Evolutionary conservation across 495 filamentous ascomycete genomes (phyloP).

Genomic region (Sordaria brevicollis): DNA sequence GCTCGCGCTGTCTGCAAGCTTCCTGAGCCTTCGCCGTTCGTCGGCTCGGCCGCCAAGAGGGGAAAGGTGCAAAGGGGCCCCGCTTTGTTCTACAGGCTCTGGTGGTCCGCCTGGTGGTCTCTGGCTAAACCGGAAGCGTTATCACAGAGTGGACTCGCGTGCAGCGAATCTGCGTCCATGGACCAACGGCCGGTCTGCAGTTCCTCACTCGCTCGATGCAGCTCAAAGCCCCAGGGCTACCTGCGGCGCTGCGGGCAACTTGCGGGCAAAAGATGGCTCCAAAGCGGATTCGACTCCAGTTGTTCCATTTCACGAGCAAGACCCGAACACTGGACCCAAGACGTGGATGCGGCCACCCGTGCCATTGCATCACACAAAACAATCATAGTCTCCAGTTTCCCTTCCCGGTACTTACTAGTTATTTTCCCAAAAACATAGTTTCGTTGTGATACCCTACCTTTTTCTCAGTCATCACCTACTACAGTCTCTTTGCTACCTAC

Average conservation of each 20-base stretch:
- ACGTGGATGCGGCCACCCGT: constrained; percentile 12
- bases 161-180: background rate
- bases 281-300: background rate
- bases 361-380: constrained; percentile 14
- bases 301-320: background rate
- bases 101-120: too few species aligned
- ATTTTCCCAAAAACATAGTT: background rate
- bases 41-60: background rate
- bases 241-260: background rate
- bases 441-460: background rate
- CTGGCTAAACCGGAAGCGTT: background rate
- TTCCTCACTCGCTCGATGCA: background rate
- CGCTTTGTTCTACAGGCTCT: background rate
- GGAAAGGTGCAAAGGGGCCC: background rate
- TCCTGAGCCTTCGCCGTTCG: background rate
- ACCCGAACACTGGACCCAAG: background rate
- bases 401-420: too few species aligned
- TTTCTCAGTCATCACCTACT: background rate
- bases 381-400: background rate
- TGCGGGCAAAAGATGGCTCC: background rate
- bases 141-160: background rate
- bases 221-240: background rate
- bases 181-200: background rate
- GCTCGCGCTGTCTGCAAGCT: background rate
- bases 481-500: background rate